Evolutionary conservation across 1,139 yeast genomes (phyloP), one percentile per base, ranked within the genome.

Genomic region (Magnusiomyces suaveolens): DNA sequence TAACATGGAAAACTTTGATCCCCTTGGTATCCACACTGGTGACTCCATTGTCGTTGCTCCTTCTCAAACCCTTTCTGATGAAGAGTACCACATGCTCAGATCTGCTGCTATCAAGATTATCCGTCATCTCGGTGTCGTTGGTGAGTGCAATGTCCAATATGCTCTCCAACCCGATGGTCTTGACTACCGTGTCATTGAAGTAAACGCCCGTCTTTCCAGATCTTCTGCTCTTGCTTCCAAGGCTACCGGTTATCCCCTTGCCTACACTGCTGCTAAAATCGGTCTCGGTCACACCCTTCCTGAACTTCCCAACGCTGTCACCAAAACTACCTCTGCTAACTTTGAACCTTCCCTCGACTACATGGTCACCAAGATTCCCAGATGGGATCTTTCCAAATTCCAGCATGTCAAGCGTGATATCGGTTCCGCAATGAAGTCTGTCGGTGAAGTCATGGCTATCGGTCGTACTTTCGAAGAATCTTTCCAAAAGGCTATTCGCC

Each of bases 31-130:
- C 67, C 98, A 92, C 72, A 92, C 98, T 60, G 98, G 98, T 79
- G 98, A 92, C 72, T 92, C 98, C 55, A 92, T 92, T 68, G 98
- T 92, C 56, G 96, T 92, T 67, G 98, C 98, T 56, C 98, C 98
- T 56, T 90, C 97, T 46, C 98, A 92, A 76, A 92, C 98, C 46
- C 77, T 92, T 63, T 86, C 96, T 33, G 97, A 92, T 68, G 97
- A 89, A 72, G 98, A 92, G 67, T 92, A 90, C 78, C 88, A 92
- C 74, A 92, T 92, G 98, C 79, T 92, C 69, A 84, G 98, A 76
- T 87, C 97, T 49, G 88, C 98, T 55, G 98, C 98, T 52, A 95
- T 92, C 63, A 92, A 92, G 64, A 96, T 92, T 62, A 92, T 92
- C 63, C 86, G 98, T 75, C 98, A 92, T 68, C 79, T 92, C 68